Base-by-base conservation (phyloP, 345 rosid species). In the Corchorus capsularis region DNA sequence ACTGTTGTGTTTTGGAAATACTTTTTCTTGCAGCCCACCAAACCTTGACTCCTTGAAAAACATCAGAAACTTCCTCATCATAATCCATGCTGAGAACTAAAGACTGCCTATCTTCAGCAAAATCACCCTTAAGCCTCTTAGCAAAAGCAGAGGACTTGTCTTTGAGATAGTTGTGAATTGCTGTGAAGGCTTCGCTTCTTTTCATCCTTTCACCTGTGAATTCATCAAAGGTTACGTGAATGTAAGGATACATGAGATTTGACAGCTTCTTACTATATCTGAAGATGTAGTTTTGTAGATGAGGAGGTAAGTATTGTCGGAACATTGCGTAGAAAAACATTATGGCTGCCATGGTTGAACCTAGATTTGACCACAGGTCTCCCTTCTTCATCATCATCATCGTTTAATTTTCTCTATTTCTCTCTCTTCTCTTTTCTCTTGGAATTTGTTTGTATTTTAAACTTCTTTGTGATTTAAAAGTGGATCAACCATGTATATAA, bases 71-170 rank as follows among this genome's bases (percentile, higher is more conserved):
- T 35, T 55, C 49, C 15, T 71, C 74, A n/a, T 35, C 16, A 13
- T 50, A 15, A 17, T 70, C 74, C 46, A 54, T 34, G 61, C 32
- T 70, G 17, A 70, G 61, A 27, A 70, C 74, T 15, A 37, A 0
- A 14, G 74, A 37, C 27, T 70, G 32, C 7, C 43, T 6, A 34
- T 53, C 62, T 17, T 70, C 8, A 7, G 34, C 61, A 17, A 8
- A 27, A 70, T 54, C 45, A 3, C 62, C 74, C 27, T 70, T 70
- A 11, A 70, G 74, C 14, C 62, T 4, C 46, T 16, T 70, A 10
- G 45, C 74, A 35, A 2, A 10, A 0, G 63, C 32, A 12, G 63
- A 2, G 37, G 63, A 9, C 17, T 71, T 55, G 52, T 20, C 63
- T 0, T 49, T 53, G 63, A 71, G 74, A 22, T 71, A 71, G 47